These are phyloP conservation scores for Ilex aquifolium DNA, from an alignment of 257 asterid genomes.

Conservation along the genomic window DNA sequence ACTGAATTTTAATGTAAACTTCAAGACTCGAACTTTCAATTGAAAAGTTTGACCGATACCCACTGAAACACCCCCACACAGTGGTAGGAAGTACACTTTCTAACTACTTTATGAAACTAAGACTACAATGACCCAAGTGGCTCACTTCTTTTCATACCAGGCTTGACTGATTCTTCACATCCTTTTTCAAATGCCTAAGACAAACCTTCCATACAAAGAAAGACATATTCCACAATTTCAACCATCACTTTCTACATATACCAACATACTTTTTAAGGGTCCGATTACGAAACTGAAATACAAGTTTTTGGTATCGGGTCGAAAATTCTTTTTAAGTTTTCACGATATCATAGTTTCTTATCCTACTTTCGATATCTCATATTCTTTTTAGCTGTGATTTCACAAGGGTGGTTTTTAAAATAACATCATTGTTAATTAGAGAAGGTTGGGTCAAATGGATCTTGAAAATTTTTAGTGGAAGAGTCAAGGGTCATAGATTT, in stretches of 20 bases:
- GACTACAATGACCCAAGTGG: constrained; percentile 8
- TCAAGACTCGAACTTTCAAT: too few relatives aligned
- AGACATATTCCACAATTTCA: neutral
- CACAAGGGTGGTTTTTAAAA: neutral
- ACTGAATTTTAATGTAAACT: too few relatives aligned
- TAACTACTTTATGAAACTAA: constrained; percentile 4
- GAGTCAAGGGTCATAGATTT: constrained; percentile 42
- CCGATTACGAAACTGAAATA: too few relatives aligned
- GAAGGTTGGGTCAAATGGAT: neutral
- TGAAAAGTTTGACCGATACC: too few relatives aligned
- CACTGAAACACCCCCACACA: too few relatives aligned
- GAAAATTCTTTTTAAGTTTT: too few relatives aligned
- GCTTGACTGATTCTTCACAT: constrained; percentile 32
- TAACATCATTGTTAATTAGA: constrained; percentile 12
- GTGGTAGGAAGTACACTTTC: neutral
- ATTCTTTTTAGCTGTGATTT: too few relatives aligned
- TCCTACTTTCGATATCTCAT: too few relatives aligned
- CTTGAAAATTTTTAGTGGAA: constrained; percentile 35
- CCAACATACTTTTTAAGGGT: too few relatives aligned
- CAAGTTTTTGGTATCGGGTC: too few relatives aligned
- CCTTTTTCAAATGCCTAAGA: constrained; percentile 17
- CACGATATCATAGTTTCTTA: too few relatives aligned
- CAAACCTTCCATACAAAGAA: constrained; percentile 12
- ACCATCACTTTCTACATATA: too few relatives aligned
- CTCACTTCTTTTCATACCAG: constrained; percentile 31